Conservation (phyloP, 2,329 filamentous ascomycete genomes). For the Lasiodiplodia hormozganensis region DNA sequence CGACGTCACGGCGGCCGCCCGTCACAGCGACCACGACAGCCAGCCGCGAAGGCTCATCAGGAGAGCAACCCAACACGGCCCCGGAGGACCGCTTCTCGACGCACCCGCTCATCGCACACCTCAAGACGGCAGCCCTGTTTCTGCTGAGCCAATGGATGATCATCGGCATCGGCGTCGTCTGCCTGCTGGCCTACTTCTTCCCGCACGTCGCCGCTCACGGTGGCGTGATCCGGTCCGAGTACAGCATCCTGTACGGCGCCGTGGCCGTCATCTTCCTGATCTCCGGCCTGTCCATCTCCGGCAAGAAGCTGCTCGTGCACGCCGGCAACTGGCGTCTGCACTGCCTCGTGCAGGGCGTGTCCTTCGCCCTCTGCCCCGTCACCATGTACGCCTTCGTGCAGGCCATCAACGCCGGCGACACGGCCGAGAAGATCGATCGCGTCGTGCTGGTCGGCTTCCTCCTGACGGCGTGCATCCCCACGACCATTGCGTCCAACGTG, state of each 20-base stretch:
- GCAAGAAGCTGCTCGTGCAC: slow-evolving; percentile 22
- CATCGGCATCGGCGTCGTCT: slow-evolving; percentile 26
- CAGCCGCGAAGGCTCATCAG: not conserved
- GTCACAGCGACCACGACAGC: slow-evolving; percentile 3
- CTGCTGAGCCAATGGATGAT: slow-evolving; percentile 27
- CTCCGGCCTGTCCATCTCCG: slow-evolving; percentile 20
- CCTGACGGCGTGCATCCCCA: slow-evolving; percentile 29
- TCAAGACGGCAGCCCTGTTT: not conserved
- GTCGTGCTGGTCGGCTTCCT: slow-evolving; percentile 24
- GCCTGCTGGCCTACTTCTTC: slow-evolving; percentile 27
- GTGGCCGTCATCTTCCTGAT: slow-evolving; percentile 29
- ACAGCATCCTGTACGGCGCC: slow-evolving; percentile 30
- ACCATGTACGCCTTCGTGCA: slow-evolving; percentile 26
- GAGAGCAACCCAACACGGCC: not conserved
- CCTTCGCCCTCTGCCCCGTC: slow-evolving; percentile 18
- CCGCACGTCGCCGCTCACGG: slow-evolving; percentile 27
- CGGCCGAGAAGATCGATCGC: slow-evolving; percentile 15
- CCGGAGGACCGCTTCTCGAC: not conserved
- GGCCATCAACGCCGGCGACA: slow-evolving; percentile 19
- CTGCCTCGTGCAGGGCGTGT: slow-evolving; percentile 26
- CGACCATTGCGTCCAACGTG: slow-evolving; percentile 28
- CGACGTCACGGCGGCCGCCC: not conserved
- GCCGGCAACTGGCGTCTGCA: slow-evolving; percentile 29
- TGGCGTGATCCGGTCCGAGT: slow-evolving; percentile 26
- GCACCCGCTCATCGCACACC: not conserved